These are phyloP conservation scores for Arachnomyces sp. DNA, from an alignment of 2,329 filamentous ascomycete genomes.

Conservation along the genomic window DNA sequence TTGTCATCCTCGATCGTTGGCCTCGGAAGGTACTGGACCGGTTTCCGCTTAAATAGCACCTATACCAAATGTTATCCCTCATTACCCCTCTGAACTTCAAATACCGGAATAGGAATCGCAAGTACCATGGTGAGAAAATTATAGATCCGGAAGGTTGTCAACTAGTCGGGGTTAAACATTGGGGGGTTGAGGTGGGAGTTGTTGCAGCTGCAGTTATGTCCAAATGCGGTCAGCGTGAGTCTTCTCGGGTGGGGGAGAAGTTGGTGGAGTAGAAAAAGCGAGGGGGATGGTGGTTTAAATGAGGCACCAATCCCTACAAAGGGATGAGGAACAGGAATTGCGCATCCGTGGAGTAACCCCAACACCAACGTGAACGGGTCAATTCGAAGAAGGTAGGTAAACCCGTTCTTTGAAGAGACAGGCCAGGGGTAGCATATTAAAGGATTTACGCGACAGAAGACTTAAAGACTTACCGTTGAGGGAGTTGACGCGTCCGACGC, in stretches of 20 bases:
- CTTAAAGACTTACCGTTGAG: too few species aligned
- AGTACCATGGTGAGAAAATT: not conserved
- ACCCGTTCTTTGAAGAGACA: not conserved
- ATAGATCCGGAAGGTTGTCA: not conserved
- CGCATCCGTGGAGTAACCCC: not conserved
- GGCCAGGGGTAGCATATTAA: constrained; percentile 1
- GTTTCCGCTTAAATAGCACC: constrained; percentile 95
- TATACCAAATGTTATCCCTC: constrained; percentile 33
- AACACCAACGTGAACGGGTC: too few species aligned
- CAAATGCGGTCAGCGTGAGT: not conserved
- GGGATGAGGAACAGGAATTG: not conserved
- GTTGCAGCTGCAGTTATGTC: not conserved
- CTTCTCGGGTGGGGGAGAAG: constrained; percentile 3
- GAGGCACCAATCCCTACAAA: too few species aligned
- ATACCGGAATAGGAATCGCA: not conserved
- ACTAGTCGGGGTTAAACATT: not conserved
- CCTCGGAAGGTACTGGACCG: constrained; percentile 69
- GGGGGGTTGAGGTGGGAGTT: constrained; percentile 7
- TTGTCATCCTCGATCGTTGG: constrained; percentile 71
- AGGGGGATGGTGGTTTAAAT: constrained; percentile 2
- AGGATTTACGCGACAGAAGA: too few species aligned
- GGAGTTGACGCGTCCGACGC: too few species aligned
- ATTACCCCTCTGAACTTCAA: constrained; percentile 1
- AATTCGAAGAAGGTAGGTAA: constrained; percentile 9
- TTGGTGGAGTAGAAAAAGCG: constrained; percentile 6